Percentiles rank a stretch among this genome's conserved stretches.
phyloP scores from a whole-genome alignment of 225 moss, liverwort and hornwort species.

The Neckera pumila region DNA sequence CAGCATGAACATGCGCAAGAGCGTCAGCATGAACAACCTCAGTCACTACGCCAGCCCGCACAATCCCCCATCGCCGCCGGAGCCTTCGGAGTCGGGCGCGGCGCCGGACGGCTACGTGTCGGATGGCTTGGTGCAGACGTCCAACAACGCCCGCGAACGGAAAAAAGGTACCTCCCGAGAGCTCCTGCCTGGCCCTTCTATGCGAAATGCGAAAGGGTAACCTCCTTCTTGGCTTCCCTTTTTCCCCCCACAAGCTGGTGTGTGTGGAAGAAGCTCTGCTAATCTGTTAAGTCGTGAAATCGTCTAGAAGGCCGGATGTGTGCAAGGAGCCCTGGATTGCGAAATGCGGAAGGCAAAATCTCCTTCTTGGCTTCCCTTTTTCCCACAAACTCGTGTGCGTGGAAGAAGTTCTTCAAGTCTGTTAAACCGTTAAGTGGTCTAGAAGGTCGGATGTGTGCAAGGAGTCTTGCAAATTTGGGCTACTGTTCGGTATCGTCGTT shows the following conservation, averaged over 20 bases:
- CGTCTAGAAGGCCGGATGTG: not conserved
- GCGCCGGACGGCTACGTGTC: conserved; percentile 91
- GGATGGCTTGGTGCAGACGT: conserved; percentile 90
- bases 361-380: not conserved
- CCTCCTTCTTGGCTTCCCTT: not conserved
- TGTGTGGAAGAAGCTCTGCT: not conserved
- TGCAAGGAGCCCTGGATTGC: not conserved
- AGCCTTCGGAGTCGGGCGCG: conserved; percentile 81
- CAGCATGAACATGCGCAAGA: conserved; percentile 75
- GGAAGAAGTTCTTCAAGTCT: not conserved
- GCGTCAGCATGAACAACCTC: conserved; percentile 89
- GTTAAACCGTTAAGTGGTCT: not conserved
- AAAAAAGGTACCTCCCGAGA: conserved; percentile 56
- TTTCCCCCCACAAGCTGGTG: not conserved
- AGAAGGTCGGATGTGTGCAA: not conserved
- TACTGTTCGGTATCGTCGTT: not conserved
- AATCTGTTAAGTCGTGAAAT: not conserved
- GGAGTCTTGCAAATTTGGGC: not conserved
- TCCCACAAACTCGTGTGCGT: not conserved
- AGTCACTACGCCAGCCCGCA: conserved; percentile 69
- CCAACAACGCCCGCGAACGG: conserved; percentile 88
- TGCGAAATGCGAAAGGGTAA: not conserved
- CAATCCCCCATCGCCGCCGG: conserved; percentile 75
- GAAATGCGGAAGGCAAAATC: not conserved
- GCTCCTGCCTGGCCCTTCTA: not conserved